A percentile compares a stretch with the other conserved stretches of the same genome.
These are phyloP conservation scores for Tetrahymena borealis DNA, from an alignment of 73 alveolate species.

Conservation along the genomic window DNA sequence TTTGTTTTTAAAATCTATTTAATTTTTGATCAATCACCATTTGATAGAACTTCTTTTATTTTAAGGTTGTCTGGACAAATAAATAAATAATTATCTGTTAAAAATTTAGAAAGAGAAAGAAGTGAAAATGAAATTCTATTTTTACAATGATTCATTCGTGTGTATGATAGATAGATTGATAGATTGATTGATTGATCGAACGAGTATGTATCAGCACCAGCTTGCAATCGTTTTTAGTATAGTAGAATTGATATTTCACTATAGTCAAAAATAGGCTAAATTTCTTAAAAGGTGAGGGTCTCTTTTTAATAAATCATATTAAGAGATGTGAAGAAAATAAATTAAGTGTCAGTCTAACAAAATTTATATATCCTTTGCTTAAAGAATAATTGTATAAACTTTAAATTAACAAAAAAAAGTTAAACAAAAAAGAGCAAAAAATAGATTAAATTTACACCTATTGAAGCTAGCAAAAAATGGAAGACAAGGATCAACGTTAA, in stretches of 20 bases:
- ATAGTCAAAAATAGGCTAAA: slow-evolving; percentile 1
- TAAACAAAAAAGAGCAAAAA: neutral
- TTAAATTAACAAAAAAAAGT: neutral
- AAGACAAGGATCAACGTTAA: neutral
- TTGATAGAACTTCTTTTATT: too few species aligned
- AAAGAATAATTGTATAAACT: neutral
- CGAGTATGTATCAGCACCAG: too few species aligned
- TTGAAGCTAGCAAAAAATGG: neutral
- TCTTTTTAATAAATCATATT: neutral
- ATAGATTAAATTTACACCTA: neutral
- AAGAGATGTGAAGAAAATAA: neutral
- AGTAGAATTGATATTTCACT: neutral
- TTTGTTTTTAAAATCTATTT: too few species aligned
- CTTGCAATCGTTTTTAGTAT: too few species aligned
- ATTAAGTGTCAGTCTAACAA: neutral
- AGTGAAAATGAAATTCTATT: neutral
- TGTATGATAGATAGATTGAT: too few species aligned
- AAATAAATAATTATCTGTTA: too few species aligned
- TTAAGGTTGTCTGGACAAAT: too few species aligned
- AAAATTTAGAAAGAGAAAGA: neutral
- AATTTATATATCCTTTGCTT: neutral
- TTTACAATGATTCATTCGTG: neutral
- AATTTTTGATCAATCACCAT: too few species aligned
- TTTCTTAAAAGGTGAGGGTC: neutral
- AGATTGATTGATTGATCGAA: too few species aligned